Evolutionary conservation across 345 rosid species (phyloP), one percentile per base, ranked within the genome.

Genomic region (Litchi chinensis): DNA sequence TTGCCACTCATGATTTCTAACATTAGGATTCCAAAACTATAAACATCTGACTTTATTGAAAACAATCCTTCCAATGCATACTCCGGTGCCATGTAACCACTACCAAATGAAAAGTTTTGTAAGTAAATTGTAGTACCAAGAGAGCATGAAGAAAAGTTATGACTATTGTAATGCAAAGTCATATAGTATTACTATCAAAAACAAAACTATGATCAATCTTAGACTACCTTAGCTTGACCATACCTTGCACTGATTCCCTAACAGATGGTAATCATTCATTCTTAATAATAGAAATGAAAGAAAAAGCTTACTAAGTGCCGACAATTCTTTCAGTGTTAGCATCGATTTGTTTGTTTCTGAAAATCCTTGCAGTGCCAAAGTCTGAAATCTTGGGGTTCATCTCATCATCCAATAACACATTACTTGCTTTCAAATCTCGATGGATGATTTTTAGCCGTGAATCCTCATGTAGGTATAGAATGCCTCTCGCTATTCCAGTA

Each of bases 51-150:
- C 73, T 91, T 89, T 6, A 78, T 78, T 0, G 90, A 89, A 68
- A 91, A 84, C 10, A 64, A 5, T 9, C 91, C 91, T 3, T 83
- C 86, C 18, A 82, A 69, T 16, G 86, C 90, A 71, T 91, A 85
- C 44, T 91, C 90, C 32, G 88, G 88, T 40, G 93, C 87, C 88
- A 86, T 90, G 82, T 88, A 90, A 6, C 91, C 93, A 80, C 87
- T 89, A 84, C 39, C 11, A 9, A 32, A 65, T n/a, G n/a, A 37
- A 32, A 32, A 32, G 2, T 32, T 32, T 32, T 26, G 1, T n/a
- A 26, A 26, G 28, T 26, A 0, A 26, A 26, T 26, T 26, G 28
- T 26, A 0, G 1, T 26, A 26, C n/a, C n/a, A n/a, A n/a, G n/a
- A n/a, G n/a, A n/a, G n/a, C n/a, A 28, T 28, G 1, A 2, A 28